Base-by-base conservation (phyloP, 1,284 basidiomycete genomes). In the Heliocybe sulcata region DNA sequence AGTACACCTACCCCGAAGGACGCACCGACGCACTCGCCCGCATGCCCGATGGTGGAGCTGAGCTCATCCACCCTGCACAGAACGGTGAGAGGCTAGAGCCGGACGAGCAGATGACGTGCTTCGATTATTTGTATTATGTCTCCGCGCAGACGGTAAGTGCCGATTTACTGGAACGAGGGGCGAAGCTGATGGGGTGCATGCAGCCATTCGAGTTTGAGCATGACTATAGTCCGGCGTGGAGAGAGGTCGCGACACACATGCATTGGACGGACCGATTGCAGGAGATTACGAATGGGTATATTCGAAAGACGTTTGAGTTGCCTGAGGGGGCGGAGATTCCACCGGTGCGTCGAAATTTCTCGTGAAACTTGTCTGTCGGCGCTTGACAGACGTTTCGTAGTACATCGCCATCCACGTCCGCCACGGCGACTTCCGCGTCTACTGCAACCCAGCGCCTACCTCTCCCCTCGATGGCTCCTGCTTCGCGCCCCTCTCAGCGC, bases 331-430 rank as follows among this genome's bases (percentile, higher is more conserved):
- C 69, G 16, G 63, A 68, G 0, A 69, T 76, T 26, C 77, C 77
- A 19, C 72, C 71, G n/a, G 76, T 77, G 52, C 64, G 73, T 65
- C 4, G 3, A 12, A 20, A 22, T 51, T 51, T 35, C 50, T 50
- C 27, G 45, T 54, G 12, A 6, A 4, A 31, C 29, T 31, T 31
- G 29, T 31, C 4, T 4, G 6, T 12, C 12, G 66, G 61, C 71
- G 26, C 33, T 16, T 35, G 14, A 50, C 12, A 12, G 6, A 6
- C 26, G 11, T 11, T 3, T 11, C 38, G 23, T 56, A 84, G 79
- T 86, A 78, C 64, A 83, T 88, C 59, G 73, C 77, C 8, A 74
- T 87, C 48, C 85, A 88, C 63, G 71, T 80, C 20, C 80, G 86
- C 12, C 82, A 79, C 54, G 78, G 76, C 2, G 86, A 88, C 63